A percentile compares a stretch with the other conserved stretches of the same genome.
Conservation (phyloP, 768 basidiomycete genomes). For the Tricholoma bakamatsutake region DNA sequence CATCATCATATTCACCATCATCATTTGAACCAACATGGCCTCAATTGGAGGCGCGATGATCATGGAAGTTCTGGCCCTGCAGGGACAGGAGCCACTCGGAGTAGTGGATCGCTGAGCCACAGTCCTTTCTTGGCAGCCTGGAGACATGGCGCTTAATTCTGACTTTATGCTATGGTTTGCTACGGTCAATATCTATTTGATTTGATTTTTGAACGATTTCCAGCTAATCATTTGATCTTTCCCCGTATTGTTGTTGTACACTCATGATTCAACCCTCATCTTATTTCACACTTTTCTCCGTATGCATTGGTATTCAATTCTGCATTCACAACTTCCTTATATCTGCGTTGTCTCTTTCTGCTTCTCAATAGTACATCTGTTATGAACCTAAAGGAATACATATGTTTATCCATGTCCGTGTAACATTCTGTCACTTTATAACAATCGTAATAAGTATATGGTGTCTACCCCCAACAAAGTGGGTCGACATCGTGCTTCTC, state of each 20-base stretch:
- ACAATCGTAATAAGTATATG: too few relatives aligned
- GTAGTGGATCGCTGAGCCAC: background rate
- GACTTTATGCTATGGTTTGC: background rate
- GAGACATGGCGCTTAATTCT: background rate
- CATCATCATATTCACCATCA: background rate
- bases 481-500: too few relatives aligned
- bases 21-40: constrained; percentile 7
- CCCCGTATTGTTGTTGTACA: background rate
- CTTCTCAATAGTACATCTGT: background rate
- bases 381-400: background rate
- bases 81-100: background rate
- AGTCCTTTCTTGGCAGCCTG: background rate
- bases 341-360: background rate
- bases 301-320: background rate
- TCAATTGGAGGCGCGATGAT: constrained; percentile 9
- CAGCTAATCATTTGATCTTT: background rate
- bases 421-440: background rate
- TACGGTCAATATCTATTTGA: background rate
- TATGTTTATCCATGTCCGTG: background rate
- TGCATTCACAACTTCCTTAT: background rate
- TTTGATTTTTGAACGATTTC: background rate
- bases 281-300: background rate
- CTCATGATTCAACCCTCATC: background rate
- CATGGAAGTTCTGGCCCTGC: constrained; percentile 4
- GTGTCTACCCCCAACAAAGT: too few relatives aligned